phyloP scores from a whole-genome alignment of 2,329 filamentous ascomycete genomes.

The Pseudocercospora macadamiae region DNA sequence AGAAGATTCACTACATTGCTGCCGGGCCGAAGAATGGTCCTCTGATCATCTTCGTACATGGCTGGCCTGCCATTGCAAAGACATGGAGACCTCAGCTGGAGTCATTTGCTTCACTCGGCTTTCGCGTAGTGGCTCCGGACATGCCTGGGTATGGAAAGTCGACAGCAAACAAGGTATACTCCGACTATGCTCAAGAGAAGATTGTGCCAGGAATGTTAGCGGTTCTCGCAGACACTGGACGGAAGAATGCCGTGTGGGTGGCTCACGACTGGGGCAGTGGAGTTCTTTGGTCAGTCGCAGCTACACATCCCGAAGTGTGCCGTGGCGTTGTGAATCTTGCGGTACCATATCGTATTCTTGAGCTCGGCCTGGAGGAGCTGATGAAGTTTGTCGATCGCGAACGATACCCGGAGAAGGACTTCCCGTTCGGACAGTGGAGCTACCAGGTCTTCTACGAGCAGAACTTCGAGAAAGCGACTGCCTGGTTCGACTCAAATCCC shows the following conservation, averaged over 20 bases:
- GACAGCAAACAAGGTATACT: conserved; percentile 29
- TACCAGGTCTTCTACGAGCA: conserved; percentile 39
- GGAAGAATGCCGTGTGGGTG: conserved; percentile 49
- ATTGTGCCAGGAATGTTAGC: conserved; percentile 35
- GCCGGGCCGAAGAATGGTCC: conserved; percentile 24
- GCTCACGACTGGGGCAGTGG: conserved; percentile 50
- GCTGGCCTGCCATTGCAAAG: conserved; percentile 40
- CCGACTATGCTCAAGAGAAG: conserved; percentile 36
- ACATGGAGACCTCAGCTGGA: conserved; percentile 40
- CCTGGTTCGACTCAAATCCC: conserved; percentile 18
- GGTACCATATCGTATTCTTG: conserved; percentile 48
- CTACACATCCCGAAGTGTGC: conserved; percentile 34
- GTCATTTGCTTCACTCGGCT: conserved; percentile 32
- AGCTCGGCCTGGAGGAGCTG: not conserved
- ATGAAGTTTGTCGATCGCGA: conserved; percentile 2
- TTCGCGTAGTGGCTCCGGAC: conserved; percentile 33
- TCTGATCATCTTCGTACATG: conserved; percentile 30
- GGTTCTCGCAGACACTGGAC: conserved; percentile 43
- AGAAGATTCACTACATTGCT: conserved; percentile 20
- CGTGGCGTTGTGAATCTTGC: conserved; percentile 31
- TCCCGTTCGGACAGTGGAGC: conserved; percentile 39
- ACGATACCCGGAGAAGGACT: not conserved
- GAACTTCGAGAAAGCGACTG: conserved; percentile 24
- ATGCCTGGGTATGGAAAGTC: conserved; percentile 41
- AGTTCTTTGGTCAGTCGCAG: conserved; percentile 26